Conservation (phyloP, 352 stramenopile species). For the Achlya hypogyna region DNA sequence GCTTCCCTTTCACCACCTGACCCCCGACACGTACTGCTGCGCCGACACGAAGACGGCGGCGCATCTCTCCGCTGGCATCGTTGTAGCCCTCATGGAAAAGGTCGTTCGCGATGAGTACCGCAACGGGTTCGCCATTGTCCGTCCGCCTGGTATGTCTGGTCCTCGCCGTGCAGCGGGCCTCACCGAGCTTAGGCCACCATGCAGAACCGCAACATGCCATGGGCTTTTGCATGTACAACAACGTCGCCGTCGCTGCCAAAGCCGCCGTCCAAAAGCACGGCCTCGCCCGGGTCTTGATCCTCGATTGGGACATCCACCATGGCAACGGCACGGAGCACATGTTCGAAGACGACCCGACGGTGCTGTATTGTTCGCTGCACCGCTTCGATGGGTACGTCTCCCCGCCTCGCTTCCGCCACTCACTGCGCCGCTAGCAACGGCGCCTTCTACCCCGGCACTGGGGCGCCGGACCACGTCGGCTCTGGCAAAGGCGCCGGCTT, state of each 20-base stretch:
- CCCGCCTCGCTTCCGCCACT: background rate
- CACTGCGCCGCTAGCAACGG: slow-evolving; percentile 33
- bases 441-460: slow-evolving; percentile 65
- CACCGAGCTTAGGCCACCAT: slow-evolving; percentile 71
- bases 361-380: slow-evolving; percentile 61
- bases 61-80: slow-evolving; percentile 12
- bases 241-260: slow-evolving; percentile 60
- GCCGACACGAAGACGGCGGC: slow-evolving; percentile 1
- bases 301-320: slow-evolving; percentile 89
- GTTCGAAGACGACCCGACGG: slow-evolving; percentile 56
- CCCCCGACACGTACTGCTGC: slow-evolving; percentile 19
- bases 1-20: slow-evolving; percentile 11
- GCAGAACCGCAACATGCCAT: slow-evolving; percentile 56
- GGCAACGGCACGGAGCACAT: slow-evolving; percentile 81
- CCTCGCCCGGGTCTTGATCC: slow-evolving; percentile 45
- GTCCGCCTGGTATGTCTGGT: background rate
- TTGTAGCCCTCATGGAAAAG: slow-evolving; percentile 11
- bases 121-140: slow-evolving; percentile 18
- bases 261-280: slow-evolving; percentile 30
- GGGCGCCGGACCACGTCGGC: slow-evolving; percentile 37
- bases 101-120: slow-evolving; percentile 3
- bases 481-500: slow-evolving; percentile 27
- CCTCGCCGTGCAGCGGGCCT: background rate
- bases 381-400: slow-evolving; percentile 17
- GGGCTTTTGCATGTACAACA: slow-evolving; percentile 85